phyloP scores from a whole-genome alignment of 2,329 filamentous ascomycete species.

The Xylariaceae sp. region DNA sequence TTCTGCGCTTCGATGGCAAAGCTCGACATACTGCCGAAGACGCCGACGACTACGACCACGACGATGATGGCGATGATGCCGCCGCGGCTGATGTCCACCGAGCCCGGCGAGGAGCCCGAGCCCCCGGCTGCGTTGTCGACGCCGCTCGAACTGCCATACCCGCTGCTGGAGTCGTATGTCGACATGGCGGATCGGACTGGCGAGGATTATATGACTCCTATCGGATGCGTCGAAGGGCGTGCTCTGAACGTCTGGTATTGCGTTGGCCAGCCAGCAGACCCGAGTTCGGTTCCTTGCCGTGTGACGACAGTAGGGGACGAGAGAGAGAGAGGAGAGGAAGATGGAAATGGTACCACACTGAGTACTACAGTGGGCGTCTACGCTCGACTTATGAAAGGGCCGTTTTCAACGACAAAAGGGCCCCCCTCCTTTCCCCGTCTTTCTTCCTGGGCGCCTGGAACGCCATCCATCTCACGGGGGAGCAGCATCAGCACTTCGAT shows the following conservation, averaged over 20 bases:
- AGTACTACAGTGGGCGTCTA: constrained; percentile 10
- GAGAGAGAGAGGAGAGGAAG: constrained; percentile 7
- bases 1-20: too few species aligned
- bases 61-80: constrained; percentile 68
- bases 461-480: constrained; percentile 4
- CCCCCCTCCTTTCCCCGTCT: background rate
- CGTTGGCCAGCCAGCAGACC: too few species aligned
- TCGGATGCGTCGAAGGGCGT: too few species aligned
- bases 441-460: constrained; percentile 4
- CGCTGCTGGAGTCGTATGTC: constrained; percentile 25
- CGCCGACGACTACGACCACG: constrained; percentile 57
- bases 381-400: constrained; percentile 11
- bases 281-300: constrained; percentile 7
- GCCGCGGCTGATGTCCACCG: constrained; percentile 57
- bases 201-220: too few species aligned
- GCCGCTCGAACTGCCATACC: constrained; percentile 26
- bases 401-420: too few species aligned
- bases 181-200: too few species aligned
- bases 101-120: constrained; percentile 52
- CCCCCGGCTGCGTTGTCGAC: constrained; percentile 55
- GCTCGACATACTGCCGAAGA: constrained; percentile 70
- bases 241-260: too few species aligned
- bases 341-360: constrained; percentile 12
- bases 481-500: constrained; percentile 6
- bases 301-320: too few species aligned